Percentiles rank a stretch among this genome's conserved stretches.
phyloP scores from a whole-genome alignment of 352 stramenopile genomes.

The Globisporangium middletonii region DNA sequence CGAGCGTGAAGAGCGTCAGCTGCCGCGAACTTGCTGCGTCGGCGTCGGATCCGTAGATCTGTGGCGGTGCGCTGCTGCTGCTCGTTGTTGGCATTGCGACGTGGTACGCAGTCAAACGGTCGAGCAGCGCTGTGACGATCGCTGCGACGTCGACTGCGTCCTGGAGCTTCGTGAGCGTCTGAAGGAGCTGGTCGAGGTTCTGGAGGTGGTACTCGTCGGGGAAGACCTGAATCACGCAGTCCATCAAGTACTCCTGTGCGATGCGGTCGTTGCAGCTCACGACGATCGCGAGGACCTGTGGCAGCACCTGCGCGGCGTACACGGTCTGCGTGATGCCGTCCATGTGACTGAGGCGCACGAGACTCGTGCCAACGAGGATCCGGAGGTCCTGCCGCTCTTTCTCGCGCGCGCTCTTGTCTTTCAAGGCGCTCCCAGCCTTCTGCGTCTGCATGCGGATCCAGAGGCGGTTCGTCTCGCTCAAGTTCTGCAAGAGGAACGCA shows the following conservation, averaged over 20 bases:
- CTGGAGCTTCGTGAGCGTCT: constrained; percentile 79
- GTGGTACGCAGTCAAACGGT: constrained; percentile 91
- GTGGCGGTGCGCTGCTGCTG: constrained; percentile 13
- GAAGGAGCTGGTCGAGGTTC: constrained; percentile 91
- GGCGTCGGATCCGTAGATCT: constrained; percentile 1
- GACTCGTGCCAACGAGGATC: constrained; percentile 96
- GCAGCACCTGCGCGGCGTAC: constrained; percentile 90
- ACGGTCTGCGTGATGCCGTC: constrained; percentile 90
- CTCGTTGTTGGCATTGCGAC: constrained; percentile 25
- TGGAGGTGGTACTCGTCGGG: constrained; percentile 97
- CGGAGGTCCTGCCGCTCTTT: constrained; percentile 92
- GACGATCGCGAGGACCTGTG: constrained; percentile 92
- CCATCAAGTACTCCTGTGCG: constrained; percentile 97
- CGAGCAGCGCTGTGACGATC: constrained; percentile 92
- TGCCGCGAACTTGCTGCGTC: constrained; percentile 10
- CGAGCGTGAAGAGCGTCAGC: constrained; percentile 14
- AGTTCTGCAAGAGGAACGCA: constrained; percentile 96
- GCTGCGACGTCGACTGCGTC: constrained; percentile 88
- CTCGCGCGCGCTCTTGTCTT: constrained; percentile 74
- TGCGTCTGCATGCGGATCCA: constrained; percentile 99
- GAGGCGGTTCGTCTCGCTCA: constrained; percentile 97
- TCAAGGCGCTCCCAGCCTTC: constrained; percentile 46
- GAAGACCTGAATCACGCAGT: constrained; percentile 98
- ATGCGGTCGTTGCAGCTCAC: constrained; percentile 94
- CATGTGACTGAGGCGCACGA: constrained; percentile 95